Conservation (phyloP, 495 filamentous ascomycete genomes). For the Lasiosphaeriaceae sp. region DNA sequence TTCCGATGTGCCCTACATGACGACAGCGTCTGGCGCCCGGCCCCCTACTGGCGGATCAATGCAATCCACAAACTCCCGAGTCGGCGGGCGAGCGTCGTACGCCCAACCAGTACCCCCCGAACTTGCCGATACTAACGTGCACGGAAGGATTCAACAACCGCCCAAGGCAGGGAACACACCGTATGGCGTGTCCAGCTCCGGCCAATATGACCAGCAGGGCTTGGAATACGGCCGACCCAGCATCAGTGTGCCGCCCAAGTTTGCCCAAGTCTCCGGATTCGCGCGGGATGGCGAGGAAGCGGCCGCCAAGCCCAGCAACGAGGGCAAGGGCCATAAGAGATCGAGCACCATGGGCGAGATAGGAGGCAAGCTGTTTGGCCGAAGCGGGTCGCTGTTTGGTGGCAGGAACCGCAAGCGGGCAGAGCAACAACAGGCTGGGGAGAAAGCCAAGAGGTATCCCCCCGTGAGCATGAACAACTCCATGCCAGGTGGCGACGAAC, state of each 20-base stretch:
- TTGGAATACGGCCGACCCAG: slow-evolving; percentile 58
- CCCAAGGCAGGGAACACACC: slow-evolving; percentile 63
- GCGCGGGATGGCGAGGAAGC: slow-evolving; percentile 13
- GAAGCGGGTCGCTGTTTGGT: slow-evolving; percentile 75
- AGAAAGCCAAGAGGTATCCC: slow-evolving; percentile 62
- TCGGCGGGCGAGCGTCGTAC: slow-evolving; percentile 79
- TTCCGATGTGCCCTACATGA: slow-evolving; percentile 45
- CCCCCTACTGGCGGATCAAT: slow-evolving; percentile 83
- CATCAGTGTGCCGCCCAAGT: slow-evolving; percentile 50
- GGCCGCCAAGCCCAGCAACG: slow-evolving; percentile 5
- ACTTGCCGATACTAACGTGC: slow-evolving; percentile 83
- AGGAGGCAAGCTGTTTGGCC: slow-evolving; percentile 71
- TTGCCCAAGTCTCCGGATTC: slow-evolving; percentile 47
- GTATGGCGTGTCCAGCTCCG: slow-evolving; percentile 66
- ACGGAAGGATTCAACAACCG: slow-evolving; percentile 88
- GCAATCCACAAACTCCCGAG: slow-evolving; percentile 56
- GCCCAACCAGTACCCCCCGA: slow-evolving; percentile 83
- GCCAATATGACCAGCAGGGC: slow-evolving; percentile 52
- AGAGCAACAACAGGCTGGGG: slow-evolving; percentile 35
- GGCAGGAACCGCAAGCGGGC: slow-evolving; percentile 46
- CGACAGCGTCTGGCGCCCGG: slow-evolving; percentile 48
- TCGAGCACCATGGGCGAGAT: slow-evolving; percentile 86
- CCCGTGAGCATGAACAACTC: slow-evolving; percentile 75
- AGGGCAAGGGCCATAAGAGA: slow-evolving; percentile 74
- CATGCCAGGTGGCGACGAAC: slow-evolving; percentile 44